Conservation (phyloP, 2,329 filamentous ascomycete genomes). For the Cytospora leucostoma region DNA sequence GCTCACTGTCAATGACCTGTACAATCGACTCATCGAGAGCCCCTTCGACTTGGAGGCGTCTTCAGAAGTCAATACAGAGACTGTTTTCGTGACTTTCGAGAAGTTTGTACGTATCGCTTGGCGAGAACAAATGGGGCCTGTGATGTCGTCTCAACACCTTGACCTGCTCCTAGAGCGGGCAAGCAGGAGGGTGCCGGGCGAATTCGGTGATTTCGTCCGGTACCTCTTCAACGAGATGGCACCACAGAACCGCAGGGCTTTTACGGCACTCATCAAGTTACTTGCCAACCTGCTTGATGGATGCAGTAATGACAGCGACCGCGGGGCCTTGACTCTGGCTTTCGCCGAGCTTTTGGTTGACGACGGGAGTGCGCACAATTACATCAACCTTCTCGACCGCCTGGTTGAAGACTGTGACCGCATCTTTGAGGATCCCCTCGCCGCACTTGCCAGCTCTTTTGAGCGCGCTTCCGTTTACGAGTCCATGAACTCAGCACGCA, state of each 20-base stretch:
- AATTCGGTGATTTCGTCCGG: slow-evolving; percentile 71
- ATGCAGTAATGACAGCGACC: slow-evolving; percentile 86
- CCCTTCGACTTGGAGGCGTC: slow-evolving; percentile 76
- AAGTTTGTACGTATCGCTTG: slow-evolving; percentile 89
- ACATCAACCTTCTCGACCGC: slow-evolving; percentile 85
- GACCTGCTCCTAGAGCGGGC: slow-evolving; percentile 71
- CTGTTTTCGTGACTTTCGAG: slow-evolving; percentile 89
- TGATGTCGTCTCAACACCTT: slow-evolving; percentile 72
- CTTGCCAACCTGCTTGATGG: slow-evolving; percentile 86
- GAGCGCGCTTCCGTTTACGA: slow-evolving; percentile 53
- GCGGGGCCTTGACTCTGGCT: slow-evolving; percentile 81
- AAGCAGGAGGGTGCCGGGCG: slow-evolving; percentile 67
- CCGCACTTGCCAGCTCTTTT: slow-evolving; percentile 43
- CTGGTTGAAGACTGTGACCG: slow-evolving; percentile 87
- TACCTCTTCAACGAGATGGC: slow-evolving; percentile 67
- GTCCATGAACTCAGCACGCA: slow-evolving; percentile 60
- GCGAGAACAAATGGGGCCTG: slow-evolving; percentile 83
- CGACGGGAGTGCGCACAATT: slow-evolving; percentile 75
- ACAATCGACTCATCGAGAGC: slow-evolving; percentile 83
- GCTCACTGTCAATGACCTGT: slow-evolving; percentile 82
- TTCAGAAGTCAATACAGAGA: slow-evolving; percentile 75
- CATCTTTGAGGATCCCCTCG: slow-evolving; percentile 70
- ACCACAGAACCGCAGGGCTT: slow-evolving; percentile 72
- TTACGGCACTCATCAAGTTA: slow-evolving; percentile 81
- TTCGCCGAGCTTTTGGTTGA: slow-evolving; percentile 86